Evolutionary conservation across 805 yeast genomes (phyloP).

Genomic region (Zygoascus flipseniorum): DNA sequence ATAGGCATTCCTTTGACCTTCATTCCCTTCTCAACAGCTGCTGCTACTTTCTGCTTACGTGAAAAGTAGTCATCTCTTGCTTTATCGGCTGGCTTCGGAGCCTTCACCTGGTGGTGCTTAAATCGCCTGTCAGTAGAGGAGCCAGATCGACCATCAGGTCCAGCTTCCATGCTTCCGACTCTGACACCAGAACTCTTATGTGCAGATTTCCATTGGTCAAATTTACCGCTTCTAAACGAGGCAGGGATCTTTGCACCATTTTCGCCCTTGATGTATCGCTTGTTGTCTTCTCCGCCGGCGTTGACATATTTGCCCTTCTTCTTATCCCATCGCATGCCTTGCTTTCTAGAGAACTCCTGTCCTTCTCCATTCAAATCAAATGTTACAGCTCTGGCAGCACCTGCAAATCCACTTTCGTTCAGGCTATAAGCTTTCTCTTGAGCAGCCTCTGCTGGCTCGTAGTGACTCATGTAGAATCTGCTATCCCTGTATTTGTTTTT

Average conservation of each 20-base stretch:
- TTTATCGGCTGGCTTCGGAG: conserved; percentile 90
- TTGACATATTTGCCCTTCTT: conserved; percentile 86
- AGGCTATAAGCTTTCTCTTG: conserved; percentile 71
- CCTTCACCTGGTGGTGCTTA: conserved; percentile 63
- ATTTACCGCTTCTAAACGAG: conserved; percentile 80
- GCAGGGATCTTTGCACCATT: conserved; percentile 92
- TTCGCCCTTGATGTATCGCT: conserved; percentile 84
- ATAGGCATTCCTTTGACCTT: conserved; percentile 45
- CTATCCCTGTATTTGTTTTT: conserved; percentile 59
- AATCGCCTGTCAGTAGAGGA: conserved; percentile 32
- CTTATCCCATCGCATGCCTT: conserved; percentile 81
- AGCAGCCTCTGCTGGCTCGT: conserved; percentile 69
- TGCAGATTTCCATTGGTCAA: conserved; percentile 81
- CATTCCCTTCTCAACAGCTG: conserved; percentile 70
- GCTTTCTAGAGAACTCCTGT: conserved; percentile 53
- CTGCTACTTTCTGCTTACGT: conserved; percentile 74
- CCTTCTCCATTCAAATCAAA: conserved; percentile 79
- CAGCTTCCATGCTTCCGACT: conserved; percentile 47
- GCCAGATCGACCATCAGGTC: conserved; percentile 16
- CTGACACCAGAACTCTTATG: conserved; percentile 42
- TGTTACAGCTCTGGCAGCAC: conserved; percentile 76
- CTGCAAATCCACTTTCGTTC: conserved; percentile 46
- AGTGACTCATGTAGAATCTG: conserved; percentile 74
- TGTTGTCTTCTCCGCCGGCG: conserved; percentile 60
- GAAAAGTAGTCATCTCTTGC: conserved; percentile 75